Evolutionary conservation across 2,329 filamentous ascomycete genomes (phyloP).

Genomic region (Trichophyton mentagrophytes): DNA sequence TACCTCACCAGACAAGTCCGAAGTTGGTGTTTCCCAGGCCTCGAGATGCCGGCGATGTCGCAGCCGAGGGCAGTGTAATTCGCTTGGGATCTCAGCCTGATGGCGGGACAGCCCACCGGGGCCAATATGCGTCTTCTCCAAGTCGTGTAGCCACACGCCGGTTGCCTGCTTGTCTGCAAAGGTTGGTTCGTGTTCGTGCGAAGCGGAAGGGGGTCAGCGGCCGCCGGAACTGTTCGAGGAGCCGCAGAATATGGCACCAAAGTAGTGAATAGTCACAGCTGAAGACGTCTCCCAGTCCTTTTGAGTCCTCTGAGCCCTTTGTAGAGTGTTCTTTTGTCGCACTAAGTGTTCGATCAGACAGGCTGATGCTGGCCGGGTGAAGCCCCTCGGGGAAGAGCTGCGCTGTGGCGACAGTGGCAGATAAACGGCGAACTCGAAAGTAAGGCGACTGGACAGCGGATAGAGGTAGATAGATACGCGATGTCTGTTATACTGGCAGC

Average conservation of each 20-base stretch:
- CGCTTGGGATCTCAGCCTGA: background rate
- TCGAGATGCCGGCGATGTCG: background rate
- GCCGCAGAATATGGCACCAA: background rate
- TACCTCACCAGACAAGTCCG: background rate
- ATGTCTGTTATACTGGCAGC: background rate
- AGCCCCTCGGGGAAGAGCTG: background rate
- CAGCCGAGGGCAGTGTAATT: background rate
- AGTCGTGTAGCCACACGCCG: background rate
- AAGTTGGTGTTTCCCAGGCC: background rate
- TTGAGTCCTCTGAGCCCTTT: background rate
- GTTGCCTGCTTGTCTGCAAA: background rate
- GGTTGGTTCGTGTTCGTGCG: background rate
- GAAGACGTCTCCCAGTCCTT: background rate
- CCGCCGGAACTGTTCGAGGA: background rate
- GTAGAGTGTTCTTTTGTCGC: background rate
- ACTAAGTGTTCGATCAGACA: background rate
- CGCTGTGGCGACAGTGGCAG: background rate
- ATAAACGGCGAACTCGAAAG: background rate
- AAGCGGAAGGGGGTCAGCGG: background rate
- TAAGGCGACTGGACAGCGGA: background rate
- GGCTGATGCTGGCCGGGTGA: background rate
- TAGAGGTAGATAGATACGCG: background rate
- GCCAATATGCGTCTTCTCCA: background rate
- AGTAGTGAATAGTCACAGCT: background rate
- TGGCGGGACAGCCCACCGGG: slow-evolving; percentile 2